phyloP scores from a whole-genome alignment of 2,329 filamentous ascomycete species.

The Metarhizium humberi region DNA sequence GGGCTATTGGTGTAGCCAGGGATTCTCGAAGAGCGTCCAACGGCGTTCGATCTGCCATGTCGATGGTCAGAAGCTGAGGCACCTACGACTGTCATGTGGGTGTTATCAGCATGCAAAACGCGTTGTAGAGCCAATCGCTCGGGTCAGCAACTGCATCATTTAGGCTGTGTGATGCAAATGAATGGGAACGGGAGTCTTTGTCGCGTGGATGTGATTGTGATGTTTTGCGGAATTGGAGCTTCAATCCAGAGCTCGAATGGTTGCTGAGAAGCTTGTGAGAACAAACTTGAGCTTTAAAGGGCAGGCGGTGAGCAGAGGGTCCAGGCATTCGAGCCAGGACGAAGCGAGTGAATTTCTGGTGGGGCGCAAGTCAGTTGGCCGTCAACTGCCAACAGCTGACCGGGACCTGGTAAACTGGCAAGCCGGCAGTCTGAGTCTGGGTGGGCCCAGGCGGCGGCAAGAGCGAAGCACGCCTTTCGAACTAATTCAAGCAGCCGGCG shows the following conservation, averaged over 20 bases:
- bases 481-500: too few species aligned
- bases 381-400: not conserved
- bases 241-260: not conserved
- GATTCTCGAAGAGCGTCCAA: constrained; percentile 17
- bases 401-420: too few species aligned
- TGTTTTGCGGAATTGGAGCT: not conserved
- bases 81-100: not conserved
- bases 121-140: not conserved
- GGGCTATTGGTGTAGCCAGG: constrained; percentile 42
- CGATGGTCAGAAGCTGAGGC: not conserved
- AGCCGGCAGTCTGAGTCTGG: too few species aligned
- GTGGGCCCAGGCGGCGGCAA: too few species aligned
- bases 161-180: not conserved
- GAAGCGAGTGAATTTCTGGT: too few species aligned
- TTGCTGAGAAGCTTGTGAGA: not conserved
- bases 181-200: not conserved
- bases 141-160: not conserved
- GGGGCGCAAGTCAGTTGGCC: not conserved
- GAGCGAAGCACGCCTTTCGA: too few species aligned
- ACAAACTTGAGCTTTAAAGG: not conserved
- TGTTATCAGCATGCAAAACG: constrained; percentile 1
- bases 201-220: not conserved
- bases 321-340: too few species aligned
- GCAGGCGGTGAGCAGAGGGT: constrained; percentile 2
- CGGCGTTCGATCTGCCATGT: constrained; percentile 16